These are phyloP conservation scores for Cladophialophora bantiana DNA, from an alignment of 2,329 filamentous ascomycete species.

Conservation along the genomic window DNA sequence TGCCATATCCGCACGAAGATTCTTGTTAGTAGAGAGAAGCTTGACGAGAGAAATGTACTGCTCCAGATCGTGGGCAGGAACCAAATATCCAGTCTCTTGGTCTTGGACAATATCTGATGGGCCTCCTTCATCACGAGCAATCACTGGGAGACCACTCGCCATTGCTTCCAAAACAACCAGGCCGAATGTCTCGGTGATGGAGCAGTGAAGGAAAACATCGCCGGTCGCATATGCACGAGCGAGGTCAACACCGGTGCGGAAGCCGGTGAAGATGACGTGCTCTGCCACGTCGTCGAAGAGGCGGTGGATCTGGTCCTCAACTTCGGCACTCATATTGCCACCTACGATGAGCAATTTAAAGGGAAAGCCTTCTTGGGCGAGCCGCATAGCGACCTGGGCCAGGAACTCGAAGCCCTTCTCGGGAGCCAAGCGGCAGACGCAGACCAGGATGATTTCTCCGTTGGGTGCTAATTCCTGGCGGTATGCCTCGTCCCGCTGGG, in stretches of 20 bases:
- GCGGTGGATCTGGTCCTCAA: slow-evolving; percentile 67
- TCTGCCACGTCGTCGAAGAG: slow-evolving; percentile 64
- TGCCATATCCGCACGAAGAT: slow-evolving; percentile 57
- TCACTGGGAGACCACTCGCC: slow-evolving; percentile 72
- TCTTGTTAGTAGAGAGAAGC: slow-evolving; percentile 56
- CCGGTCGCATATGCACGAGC: slow-evolving; percentile 72
- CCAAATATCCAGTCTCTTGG: slow-evolving; percentile 66
- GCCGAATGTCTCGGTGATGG: slow-evolving; percentile 74
- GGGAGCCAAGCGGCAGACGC: slow-evolving; percentile 70
- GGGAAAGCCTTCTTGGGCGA: slow-evolving; percentile 60
- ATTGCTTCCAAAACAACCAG: slow-evolving; percentile 74
- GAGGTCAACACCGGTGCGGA: slow-evolving; percentile 66
- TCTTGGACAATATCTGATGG: slow-evolving; percentile 71
- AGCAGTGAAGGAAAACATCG: slow-evolving; percentile 75
- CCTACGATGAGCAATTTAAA: slow-evolving; percentile 74
- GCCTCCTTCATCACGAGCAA: slow-evolving; percentile 73
- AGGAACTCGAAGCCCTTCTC: slow-evolving; percentile 76
- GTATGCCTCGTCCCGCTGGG: slow-evolving; percentile 59
- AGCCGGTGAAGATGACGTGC: slow-evolving; percentile 71
- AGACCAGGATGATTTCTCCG: slow-evolving; percentile 70
- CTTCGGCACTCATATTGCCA: slow-evolving; percentile 69
- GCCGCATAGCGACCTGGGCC: slow-evolving; percentile 60
- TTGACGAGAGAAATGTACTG: slow-evolving; percentile 64
- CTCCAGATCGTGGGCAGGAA: slow-evolving; percentile 65
- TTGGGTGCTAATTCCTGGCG: slow-evolving; percentile 64